Conservation (phyloP, 1,284 basidiomycete species). For the Mycosarcoma mackinlayi region DNA sequence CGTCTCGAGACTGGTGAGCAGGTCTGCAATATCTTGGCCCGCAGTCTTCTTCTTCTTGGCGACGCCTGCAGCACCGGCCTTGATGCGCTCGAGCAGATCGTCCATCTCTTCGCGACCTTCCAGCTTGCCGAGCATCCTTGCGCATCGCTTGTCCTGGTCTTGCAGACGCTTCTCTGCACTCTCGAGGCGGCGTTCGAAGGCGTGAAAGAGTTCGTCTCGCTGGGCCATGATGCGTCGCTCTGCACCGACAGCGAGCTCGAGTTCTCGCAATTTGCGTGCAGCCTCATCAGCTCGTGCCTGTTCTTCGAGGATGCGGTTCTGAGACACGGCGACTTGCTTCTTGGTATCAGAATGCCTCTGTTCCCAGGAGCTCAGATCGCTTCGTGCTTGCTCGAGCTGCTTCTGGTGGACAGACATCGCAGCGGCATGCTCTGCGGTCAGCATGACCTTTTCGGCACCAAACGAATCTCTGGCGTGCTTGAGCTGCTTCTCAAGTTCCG, state of each 20-base stretch:
- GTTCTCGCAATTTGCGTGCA: constrained; percentile 35
- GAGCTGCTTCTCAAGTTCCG: constrained; percentile 17
- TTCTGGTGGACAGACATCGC: background rate
- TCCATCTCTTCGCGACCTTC: constrained; percentile 68
- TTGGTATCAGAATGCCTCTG: constrained; percentile 4
- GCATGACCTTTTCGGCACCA: background rate
- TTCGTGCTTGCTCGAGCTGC: constrained; percentile 11
- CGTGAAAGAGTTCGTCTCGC: constrained; percentile 56
- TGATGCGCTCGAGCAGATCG: constrained; percentile 65
- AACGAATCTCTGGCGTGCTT: constrained; percentile 8
- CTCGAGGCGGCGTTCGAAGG: constrained; percentile 56
- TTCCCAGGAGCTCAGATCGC: constrained; percentile 10
- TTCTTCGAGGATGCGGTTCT: constrained; percentile 4
- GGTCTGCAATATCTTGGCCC: constrained; percentile 57
- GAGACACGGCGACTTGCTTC: constrained; percentile 1
- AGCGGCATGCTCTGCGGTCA: constrained; percentile 1
- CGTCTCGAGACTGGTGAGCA: constrained; percentile 57
- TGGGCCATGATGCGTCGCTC: constrained; percentile 58
- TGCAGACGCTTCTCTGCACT: constrained; percentile 59
- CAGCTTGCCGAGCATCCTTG: constrained; percentile 63
- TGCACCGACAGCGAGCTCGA: constrained; percentile 53
- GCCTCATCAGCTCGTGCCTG: constrained; percentile 15
- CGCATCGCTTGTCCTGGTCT: constrained; percentile 62
- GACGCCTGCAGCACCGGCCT: constrained; percentile 44
- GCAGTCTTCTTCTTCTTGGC: constrained; percentile 53